A percentile compares a stretch with the other conserved stretches of the same genome.
Evolutionary conservation across 2,329 filamentous ascomycete genomes (phyloP).

Genomic region (Calonectria multiphialidica): DNA sequence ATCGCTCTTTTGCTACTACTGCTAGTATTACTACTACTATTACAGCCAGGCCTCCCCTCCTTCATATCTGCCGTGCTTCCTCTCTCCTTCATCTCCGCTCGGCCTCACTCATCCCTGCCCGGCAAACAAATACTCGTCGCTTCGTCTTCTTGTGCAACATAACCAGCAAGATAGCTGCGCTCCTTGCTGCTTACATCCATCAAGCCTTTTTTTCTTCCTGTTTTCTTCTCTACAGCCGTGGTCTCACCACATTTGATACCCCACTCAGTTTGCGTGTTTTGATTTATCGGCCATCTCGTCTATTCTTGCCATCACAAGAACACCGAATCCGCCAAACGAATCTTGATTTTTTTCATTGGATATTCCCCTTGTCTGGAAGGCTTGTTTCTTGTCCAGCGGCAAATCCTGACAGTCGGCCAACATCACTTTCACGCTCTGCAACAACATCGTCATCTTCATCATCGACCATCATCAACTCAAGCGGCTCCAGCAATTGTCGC

Average conservation of each 20-base stretch:
- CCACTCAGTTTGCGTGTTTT: conserved; percentile 3
- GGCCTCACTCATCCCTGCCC: background rate
- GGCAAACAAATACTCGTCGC: conserved; percentile 35
- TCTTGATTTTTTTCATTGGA: background rate
- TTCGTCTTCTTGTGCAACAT: conserved; percentile 38
- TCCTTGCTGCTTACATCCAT: conserved; percentile 32
- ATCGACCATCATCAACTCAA: background rate
- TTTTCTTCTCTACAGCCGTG: conserved; percentile 1
- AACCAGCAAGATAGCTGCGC: conserved; percentile 39
- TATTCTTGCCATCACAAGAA: background rate
- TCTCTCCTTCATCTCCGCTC: conserved; percentile 22
- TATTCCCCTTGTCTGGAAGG: background rate
- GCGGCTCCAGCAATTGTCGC: background rate
- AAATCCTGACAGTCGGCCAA: background rate
- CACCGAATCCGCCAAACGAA: background rate
- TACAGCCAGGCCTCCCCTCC: background rate
- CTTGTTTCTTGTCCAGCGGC: background rate
- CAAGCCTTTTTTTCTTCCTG: conserved; percentile 22
- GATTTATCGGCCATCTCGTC: background rate
- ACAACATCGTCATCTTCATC: background rate
- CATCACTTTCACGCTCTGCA: background rate
- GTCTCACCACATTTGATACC: conserved; percentile 14
- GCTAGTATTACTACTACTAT: background rate
- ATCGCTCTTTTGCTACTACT: conserved; percentile 18
- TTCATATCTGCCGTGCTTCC: conserved; percentile 26